A percentile compares a stretch with the other conserved stretches of the same genome.
These are phyloP conservation scores for Seiridium unicorne DNA, from an alignment of 2,329 filamentous ascomycete species.

Conservation along the genomic window DNA sequence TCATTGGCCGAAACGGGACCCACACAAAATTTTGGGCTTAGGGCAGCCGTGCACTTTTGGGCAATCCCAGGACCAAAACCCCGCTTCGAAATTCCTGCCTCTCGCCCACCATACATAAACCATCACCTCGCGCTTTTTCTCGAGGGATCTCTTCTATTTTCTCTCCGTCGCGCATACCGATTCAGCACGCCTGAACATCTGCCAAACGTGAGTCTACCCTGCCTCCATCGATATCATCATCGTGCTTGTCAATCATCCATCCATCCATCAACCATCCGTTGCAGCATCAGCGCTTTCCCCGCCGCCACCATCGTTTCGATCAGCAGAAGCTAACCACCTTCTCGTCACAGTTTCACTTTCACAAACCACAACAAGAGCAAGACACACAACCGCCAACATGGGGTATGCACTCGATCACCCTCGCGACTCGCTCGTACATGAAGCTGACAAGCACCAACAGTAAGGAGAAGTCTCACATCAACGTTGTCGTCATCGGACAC, in stretches of 20 bases:
- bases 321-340: neutral
- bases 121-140: constrained; percentile 4
- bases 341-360: constrained; percentile 3
- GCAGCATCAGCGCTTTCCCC: neutral
- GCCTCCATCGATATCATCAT: neutral
- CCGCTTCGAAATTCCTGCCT: neutral
- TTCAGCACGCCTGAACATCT: constrained; percentile 4
- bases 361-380: neutral
- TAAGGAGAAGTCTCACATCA: constrained; percentile 96
- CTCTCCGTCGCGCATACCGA: constrained; percentile 3
- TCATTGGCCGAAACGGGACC: constrained; percentile 2
- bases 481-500: constrained; percentile 80
- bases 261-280: neutral
- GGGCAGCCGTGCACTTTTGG: constrained; percentile 3
- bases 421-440: neutral
- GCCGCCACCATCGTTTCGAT: neutral
- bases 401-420: constrained; percentile 26
- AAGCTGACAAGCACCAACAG: constrained; percentile 42
- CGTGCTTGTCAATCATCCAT: neutral
- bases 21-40: constrained; percentile 6
- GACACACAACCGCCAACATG: constrained; percentile 32
- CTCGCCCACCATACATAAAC: neutral
- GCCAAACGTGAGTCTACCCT: neutral
- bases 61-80: neutral
- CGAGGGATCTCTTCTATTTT: neutral